Evolutionary conservation across 1,284 basidiomycete species (phyloP), one percentile per base, ranked within the genome.

Genomic region (Xerocomus minutiporus): DNA sequence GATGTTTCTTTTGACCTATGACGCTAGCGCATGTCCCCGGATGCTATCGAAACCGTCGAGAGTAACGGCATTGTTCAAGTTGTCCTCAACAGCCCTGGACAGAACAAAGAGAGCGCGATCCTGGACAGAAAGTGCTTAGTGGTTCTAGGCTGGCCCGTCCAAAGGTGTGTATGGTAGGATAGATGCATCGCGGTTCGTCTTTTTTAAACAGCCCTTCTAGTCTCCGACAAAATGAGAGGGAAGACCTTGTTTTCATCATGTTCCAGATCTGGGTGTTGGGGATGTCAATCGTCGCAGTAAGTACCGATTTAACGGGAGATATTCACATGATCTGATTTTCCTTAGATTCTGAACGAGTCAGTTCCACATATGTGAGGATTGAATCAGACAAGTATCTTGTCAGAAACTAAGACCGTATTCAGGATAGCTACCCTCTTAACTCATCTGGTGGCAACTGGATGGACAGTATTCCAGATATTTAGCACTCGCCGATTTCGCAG

Each of bases 241-340:
- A 90, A 63, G 88, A 91, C 61, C 70, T 88, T 54, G 77, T 84
- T 13, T 89, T 90, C 66, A 83, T 90, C 46, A 76, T 77, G 9
- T 91, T 90, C 72, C 86, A 90, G 59, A 71, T 88, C 52, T 91
- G 88, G 88, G 81, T 89, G 1, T 71, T 91, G 23, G 86, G 84
- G 35, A 86, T 91, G 83, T 89, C 87, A 4, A 59, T 86, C 38
- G 84, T 88, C 43, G 88, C 88, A 5, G 75, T 77, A 39, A 60
- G 70, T 61, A 43, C 31, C 4, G 26, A 40, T 38, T 40, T 7
- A 17, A 20, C 28, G 6, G 23, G 42, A 23, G 29, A 34, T 43
- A 45, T 25, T 4, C 7, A 48, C 39, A 25, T 40, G 29, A 31
- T 32, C 43, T 53, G 42, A 59, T 53, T 39, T 15, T 28, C 44